Conservation (phyloP, 2,329 filamentous ascomycete species). For the Paraconiothyrium sp. region DNA sequence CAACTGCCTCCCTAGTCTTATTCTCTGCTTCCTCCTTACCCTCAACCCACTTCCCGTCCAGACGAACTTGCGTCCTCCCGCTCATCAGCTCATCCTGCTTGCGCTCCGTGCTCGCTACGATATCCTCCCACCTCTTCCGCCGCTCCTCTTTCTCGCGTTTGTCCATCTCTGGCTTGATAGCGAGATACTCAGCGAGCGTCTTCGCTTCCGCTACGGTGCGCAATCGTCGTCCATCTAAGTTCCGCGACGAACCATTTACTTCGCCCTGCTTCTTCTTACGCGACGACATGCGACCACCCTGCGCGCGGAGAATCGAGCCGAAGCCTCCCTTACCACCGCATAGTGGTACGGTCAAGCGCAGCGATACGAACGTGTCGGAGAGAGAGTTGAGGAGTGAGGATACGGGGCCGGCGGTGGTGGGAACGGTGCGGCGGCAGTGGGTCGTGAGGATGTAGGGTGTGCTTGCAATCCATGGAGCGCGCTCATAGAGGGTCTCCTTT, state of each 20-base stretch:
- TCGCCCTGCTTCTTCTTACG: conserved; percentile 86
- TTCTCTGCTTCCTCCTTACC: conserved; percentile 90
- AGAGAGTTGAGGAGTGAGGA: conserved; percentile 67
- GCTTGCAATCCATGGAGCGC: conserved; percentile 64
- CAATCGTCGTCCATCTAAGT: conserved; percentile 87
- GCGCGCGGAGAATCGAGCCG: conserved; percentile 94
- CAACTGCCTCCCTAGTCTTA: conserved; percentile 79
- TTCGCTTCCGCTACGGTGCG: conserved; percentile 96
- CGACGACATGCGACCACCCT: conserved; percentile 98
- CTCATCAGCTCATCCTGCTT: conserved; percentile 84
- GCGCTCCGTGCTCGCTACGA: conserved; percentile 84
- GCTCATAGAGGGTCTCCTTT: conserved; percentile 68
- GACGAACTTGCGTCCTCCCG: conserved; percentile 69
- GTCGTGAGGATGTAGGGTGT: conserved; percentile 82
- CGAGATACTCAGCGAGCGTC: conserved; percentile 90
- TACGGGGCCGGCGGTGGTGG: conserved; percentile 64
- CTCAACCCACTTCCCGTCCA: conserved; percentile 95
- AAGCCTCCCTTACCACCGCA: conserved; percentile 98
- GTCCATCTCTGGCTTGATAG: conserved; percentile 97
- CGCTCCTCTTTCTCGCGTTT: conserved; percentile 89
- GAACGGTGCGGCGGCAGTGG: conserved; percentile 76
- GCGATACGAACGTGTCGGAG: conserved; percentile 76
- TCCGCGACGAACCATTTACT: conserved; percentile 89
- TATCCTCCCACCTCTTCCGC: conserved; percentile 84
- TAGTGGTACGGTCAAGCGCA: conserved; percentile 81